Conservation (phyloP, 148 eudicot genomes). For the Camellia granthamiana region DNA sequence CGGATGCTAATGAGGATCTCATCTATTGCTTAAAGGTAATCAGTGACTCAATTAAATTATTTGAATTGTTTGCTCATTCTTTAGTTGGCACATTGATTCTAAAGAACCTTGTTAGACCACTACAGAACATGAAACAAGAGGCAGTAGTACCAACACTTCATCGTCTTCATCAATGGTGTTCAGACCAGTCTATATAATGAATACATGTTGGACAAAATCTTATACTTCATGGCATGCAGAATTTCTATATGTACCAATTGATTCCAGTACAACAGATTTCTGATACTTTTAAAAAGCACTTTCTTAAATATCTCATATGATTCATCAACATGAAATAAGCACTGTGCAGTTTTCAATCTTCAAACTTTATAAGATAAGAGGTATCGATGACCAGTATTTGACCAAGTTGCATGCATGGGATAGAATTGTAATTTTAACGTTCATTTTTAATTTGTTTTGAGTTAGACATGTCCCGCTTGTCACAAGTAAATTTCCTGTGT, state of each 20-base stretch:
- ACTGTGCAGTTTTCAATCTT: background rate
- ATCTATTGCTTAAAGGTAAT: conserved; percentile 89
- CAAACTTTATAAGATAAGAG: too few species aligned
- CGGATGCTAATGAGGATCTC: conserved; percentile 85
- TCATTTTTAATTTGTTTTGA: too few species aligned
- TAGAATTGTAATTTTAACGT: too few species aligned
- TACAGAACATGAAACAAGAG: background rate
- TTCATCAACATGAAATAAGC: background rate
- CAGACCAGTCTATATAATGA: background rate
- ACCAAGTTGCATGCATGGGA: too few species aligned
- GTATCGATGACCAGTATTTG: too few species aligned
- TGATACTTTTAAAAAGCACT: background rate
- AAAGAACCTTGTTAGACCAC: background rate
- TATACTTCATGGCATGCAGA: background rate
- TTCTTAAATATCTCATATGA: background rate
- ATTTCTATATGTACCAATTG: background rate
- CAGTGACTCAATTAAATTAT: background rate
- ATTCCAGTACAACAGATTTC: background rate
- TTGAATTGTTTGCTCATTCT: background rate
- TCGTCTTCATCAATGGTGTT: background rate
- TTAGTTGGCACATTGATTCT: background rate
- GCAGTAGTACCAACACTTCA: background rate
- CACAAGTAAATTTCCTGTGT: background rate
- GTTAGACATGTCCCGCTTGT: background rate
- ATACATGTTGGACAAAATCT: background rate